phyloP scores from a whole-genome alignment of 495 filamentous ascomycete species.

The Tuber calosporum region DNA sequence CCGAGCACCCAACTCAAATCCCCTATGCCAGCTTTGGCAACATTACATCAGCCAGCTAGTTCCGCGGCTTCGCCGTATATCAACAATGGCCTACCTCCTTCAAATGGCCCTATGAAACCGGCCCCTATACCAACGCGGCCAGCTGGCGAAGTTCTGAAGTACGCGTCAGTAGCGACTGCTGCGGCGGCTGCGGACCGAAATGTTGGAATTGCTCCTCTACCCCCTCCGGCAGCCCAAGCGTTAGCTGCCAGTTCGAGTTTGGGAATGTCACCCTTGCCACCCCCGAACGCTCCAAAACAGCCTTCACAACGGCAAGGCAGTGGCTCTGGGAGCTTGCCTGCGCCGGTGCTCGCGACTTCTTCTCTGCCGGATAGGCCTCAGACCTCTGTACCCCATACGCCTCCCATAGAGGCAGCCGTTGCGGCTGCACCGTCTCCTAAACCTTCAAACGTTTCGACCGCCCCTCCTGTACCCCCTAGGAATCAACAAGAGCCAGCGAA shows the following conservation, averaged over 20 bases:
- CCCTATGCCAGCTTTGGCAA: constrained; percentile 81
- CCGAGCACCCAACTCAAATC: constrained; percentile 90
- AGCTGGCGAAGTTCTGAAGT: constrained; percentile 85
- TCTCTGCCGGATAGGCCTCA: constrained; percentile 13
- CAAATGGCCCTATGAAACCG: constrained; percentile 68
- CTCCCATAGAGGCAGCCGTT: constrained; percentile 23
- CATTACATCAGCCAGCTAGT: constrained; percentile 57
- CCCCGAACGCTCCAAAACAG: constrained; percentile 39
- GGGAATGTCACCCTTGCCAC: constrained; percentile 50
- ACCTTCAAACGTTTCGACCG: constrained; percentile 19
- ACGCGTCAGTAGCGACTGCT: constrained; percentile 90
- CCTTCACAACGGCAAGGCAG: constrained; percentile 33
- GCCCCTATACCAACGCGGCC: constrained; percentile 76
- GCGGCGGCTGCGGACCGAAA: constrained; percentile 87
- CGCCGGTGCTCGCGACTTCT: constrained; percentile 25
- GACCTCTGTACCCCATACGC: constrained; percentile 33
- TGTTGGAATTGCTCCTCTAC: constrained; percentile 85
- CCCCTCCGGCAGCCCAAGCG: constrained; percentile 56
- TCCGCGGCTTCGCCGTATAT: constrained; percentile 51
- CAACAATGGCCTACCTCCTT: constrained; percentile 50
- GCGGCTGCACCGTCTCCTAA: constrained; percentile 30
- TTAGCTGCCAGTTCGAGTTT: constrained; percentile 16
- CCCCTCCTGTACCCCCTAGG: constrained; percentile 26
- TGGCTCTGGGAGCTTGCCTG: constrained; percentile 20
- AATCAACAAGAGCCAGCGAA: constrained; percentile 27